Conservation (phyloP, 805 yeast genomes). For the Spathaspora girioi region DNA sequence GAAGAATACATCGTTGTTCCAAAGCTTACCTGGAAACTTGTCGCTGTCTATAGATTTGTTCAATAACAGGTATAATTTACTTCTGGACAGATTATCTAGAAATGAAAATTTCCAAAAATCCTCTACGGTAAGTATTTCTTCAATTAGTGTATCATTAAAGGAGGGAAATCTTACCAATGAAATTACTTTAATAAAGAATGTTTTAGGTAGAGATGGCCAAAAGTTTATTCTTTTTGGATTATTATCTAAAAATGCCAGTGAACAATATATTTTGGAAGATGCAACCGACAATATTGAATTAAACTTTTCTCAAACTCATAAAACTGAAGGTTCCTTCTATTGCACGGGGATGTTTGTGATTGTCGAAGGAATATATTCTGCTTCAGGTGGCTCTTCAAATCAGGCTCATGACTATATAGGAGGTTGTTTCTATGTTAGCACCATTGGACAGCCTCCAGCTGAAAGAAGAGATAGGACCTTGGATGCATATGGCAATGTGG, state of each 20-base stretch:
- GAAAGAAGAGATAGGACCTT: conserved; percentile 66
- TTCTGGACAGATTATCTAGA: conserved; percentile 69
- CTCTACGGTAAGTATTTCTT: conserved; percentile 39
- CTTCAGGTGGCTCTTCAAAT: conserved; percentile 46
- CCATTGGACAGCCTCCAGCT: conserved; percentile 83
- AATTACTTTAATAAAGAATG: conserved; percentile 74
- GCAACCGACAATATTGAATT: conserved; percentile 70
- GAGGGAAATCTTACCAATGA: conserved; percentile 16
- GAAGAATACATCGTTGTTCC: conserved; percentile 3
- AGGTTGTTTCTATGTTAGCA: conserved; percentile 63
- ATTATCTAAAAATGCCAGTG: conserved; percentile 57
- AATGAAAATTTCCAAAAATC: conserved; percentile 69
- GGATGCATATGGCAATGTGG: conserved; percentile 75
- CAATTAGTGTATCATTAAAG: conserved; percentile 29
- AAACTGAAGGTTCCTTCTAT: conserved; percentile 62
- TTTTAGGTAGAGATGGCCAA: conserved; percentile 79
- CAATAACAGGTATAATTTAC: conserved; percentile 53
- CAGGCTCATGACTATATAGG: conserved; percentile 27
- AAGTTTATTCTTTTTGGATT: conserved; percentile 78
- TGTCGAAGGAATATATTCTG: conserved; percentile 81
- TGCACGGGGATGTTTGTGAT: conserved; percentile 74
- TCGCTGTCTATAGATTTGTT: conserved; percentile 37
- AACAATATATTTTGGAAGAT: conserved; percentile 78
- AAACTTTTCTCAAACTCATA: conserved; percentile 58
- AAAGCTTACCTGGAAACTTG: conserved; percentile 13